These are phyloP conservation scores for Penicillium sp. DNA, from an alignment of 2,329 filamentous ascomycete species.

Conservation along the genomic window DNA sequence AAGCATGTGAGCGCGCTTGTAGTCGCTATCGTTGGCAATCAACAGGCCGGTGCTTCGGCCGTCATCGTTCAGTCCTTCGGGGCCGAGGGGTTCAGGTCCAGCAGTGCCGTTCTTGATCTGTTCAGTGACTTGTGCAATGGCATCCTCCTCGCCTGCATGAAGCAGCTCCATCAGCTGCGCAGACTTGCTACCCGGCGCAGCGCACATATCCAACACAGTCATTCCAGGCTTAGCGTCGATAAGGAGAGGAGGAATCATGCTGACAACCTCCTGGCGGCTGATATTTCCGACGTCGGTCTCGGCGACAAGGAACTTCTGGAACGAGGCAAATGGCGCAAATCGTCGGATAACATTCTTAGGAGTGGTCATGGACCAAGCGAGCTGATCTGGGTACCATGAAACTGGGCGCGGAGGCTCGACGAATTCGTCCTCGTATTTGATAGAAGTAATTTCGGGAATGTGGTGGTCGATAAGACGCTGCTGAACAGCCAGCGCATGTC, in stretches of 20 bases:
- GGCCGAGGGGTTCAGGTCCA: conserved; percentile 43
- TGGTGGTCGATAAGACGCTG: conserved; percentile 83
- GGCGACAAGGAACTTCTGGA: conserved; percentile 96
- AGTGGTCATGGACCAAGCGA: conserved; percentile 98
- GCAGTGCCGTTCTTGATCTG: conserved; percentile 62
- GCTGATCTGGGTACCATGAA: conserved; percentile 87
- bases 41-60: conserved; percentile 87
- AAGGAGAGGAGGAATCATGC: conserved; percentile 95
- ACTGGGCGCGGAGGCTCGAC: conserved; percentile 81
- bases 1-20: conserved; percentile 94
- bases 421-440: conserved; percentile 75
- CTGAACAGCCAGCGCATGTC: conserved; percentile 89
- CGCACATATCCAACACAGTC: conserved; percentile 92
- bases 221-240: conserved; percentile 90
- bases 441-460: conserved; percentile 83
- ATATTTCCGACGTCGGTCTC: conserved; percentile 98
- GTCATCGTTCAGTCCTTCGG: conserved; percentile 64
- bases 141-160: conserved; percentile 84
- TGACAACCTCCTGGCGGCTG: conserved; percentile 93
- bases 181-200: conserved; percentile 94
- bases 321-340: conserved; percentile 88
- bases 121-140: conserved; percentile 69
- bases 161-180: conserved; percentile 93
- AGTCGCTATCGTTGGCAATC: conserved; percentile 94
- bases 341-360: conserved; percentile 94